Base-by-base conservation (phyloP, 352 stramenopile species). In the Pythium scleroteichum region DNA sequence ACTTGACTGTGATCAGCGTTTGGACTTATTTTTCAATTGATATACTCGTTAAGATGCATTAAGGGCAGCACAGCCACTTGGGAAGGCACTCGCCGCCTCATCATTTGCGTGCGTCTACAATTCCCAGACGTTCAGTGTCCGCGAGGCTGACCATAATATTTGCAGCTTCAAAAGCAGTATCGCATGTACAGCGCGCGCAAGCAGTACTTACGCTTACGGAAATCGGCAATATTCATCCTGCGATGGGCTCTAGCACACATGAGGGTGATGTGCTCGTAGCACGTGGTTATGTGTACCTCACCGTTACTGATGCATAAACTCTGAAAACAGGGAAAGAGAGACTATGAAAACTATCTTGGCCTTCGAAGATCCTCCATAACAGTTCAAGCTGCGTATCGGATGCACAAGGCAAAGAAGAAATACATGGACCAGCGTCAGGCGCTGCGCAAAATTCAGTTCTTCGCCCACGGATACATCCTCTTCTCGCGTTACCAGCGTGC, bases 121-220 rank as follows among this genome's bases (percentile, higher is more conserved):
- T 12, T 44, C 33, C 5, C 19, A n/a, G 10, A 10, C 13, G 10
- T 55, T 33, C 16, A 8, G 47, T 19, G 19, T 35, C 4, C 4
- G 33, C 10, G 22, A 42, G 20, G 13, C 51, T 49, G n/a, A 40
- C n/a, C 22, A 12, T 39, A 39, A 13, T 32, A 53, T 46, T 47
- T 20, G 10, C 58, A 93, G 84, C 59, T 93, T 10, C 82, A 94
- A 74, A 84, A 71, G 3, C 77, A 85, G 22, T 92, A 84, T 33
- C 78, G 84, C 27, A 87, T 87, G 82, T 89, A 87, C 38, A 78
- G 68, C 22, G 69, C 70, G 22, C 66, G 81, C 19, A 87, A 89
- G 58, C 62, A 66, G 20, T 94, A 77, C 45, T 51, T 72, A 39
- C 50, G 39, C 0, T 65, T 73, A 58, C 70, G 64, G 16, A 59